phyloP scores from a whole-genome alignment of 345 rosid species.

The Arabidopsis thaliana region DNA sequence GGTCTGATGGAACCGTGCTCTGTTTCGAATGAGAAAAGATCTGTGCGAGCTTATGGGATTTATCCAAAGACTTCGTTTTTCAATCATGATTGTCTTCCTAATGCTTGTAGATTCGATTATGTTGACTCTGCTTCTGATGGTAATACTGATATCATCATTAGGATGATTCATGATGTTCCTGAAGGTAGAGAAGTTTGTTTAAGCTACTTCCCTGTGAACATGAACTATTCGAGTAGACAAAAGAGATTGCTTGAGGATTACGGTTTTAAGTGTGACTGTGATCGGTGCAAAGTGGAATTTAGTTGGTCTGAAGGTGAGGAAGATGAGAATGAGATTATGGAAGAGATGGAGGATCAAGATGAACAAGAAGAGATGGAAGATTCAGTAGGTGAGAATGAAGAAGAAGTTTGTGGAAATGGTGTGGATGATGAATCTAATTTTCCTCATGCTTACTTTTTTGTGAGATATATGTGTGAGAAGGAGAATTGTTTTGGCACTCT shows the following conservation, averaged over 20 bases:
- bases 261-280: slow-evolving; percentile 78
- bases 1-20: slow-evolving; percentile 79
- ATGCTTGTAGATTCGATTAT: slow-evolving; percentile 91
- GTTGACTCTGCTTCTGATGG: slow-evolving; percentile 54
- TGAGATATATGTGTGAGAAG: slow-evolving; percentile 71
- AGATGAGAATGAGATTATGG: slow-evolving; percentile 48
- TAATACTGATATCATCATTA: slow-evolving; percentile 67
- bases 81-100: slow-evolving; percentile 96
- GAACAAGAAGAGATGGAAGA: slow-evolving; percentile 51
- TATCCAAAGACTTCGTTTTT: slow-evolving; percentile 76
- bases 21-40: slow-evolving; percentile 54
- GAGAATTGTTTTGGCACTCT: slow-evolving; percentile 79
- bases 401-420: slow-evolving; percentile 26
- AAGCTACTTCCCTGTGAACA: slow-evolving; percentile 93
- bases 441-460: slow-evolving; percentile 87
- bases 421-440: slow-evolving; percentile 49
- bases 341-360: slow-evolving; percentile 48
- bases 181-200: slow-evolving; percentile 85
- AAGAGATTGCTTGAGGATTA: slow-evolving; percentile 73
- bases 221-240: slow-evolving; percentile 59
- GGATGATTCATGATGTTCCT: slow-evolving; percentile 89
- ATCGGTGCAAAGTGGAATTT: slow-evolving; percentile 87
- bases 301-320: slow-evolving; percentile 80
- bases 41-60: slow-evolving; percentile 79
- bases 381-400: slow-evolving; percentile 34